Evolutionary conservation across 495 filamentous ascomycete species (phyloP).

Genomic region (Penicillium parvum): DNA sequence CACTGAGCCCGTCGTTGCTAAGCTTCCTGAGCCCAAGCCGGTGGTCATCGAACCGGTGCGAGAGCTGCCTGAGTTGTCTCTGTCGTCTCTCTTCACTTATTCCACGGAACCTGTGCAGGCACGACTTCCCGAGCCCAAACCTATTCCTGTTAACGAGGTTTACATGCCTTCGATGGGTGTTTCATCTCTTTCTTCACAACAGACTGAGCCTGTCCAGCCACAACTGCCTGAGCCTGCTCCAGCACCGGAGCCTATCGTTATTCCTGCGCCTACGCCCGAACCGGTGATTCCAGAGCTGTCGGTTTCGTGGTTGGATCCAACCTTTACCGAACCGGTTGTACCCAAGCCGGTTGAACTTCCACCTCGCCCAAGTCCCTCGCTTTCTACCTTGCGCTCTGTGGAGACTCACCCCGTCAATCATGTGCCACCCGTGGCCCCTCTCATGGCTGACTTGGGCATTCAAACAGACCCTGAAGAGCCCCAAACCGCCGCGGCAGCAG

Average conservation of each 20-base stretch:
- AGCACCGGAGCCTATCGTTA: conserved; percentile 21
- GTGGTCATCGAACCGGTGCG: conserved; percentile 9
- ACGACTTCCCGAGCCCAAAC: conserved; percentile 12
- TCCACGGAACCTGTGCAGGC: conserved; percentile 20
- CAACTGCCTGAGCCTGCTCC: conserved; percentile 22
- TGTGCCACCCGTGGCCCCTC: conserved; percentile 16
- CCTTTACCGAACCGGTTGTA: conserved; percentile 35
- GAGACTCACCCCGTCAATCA: conserved; percentile 37
- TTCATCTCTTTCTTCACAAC: conserved; percentile 44
- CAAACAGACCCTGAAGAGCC: conserved; percentile 24
- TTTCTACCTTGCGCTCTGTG: conserved; percentile 38
- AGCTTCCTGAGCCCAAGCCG: conserved; percentile 8
- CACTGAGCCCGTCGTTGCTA: conserved; percentile 25
- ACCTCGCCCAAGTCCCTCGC: conserved; percentile 19
- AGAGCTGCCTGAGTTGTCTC: conserved; percentile 20
- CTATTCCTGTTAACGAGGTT: conserved; percentile 10
- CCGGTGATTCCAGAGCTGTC: conserved; percentile 28
- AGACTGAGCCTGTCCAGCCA: conserved; percentile 47
- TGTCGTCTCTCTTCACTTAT: conserved; percentile 24
- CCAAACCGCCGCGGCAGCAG: conserved; percentile 14
- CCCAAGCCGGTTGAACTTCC: conserved; percentile 16
- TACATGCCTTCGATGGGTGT: conserved; percentile 33
- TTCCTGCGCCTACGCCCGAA: conserved; percentile 20
- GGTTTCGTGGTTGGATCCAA: conserved; percentile 31
- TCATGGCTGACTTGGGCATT: conserved; percentile 15